Base-by-base conservation (phyloP, 345 rosid genomes). In the Gossypium rotundifolium region DNA sequence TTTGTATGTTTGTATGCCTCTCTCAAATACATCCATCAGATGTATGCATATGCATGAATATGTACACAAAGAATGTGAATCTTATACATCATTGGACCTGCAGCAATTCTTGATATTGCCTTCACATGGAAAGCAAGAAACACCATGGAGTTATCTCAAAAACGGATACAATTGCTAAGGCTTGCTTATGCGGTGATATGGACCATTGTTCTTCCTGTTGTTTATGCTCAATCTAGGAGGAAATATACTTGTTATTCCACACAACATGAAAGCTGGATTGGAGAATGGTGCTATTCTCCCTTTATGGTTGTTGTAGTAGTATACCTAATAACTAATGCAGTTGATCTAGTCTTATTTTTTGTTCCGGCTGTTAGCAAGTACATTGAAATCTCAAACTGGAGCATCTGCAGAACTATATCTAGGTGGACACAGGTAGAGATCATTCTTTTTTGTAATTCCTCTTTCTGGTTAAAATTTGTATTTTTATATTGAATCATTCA, bases 381-480 rank as follows among this genome's bases (percentile, higher is more conserved):
- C 83, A 85, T 94, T 68, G 97, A 94, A 82, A 85, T 83, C 79
- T 92, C 98, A 70, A 85, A 92, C 75, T 90, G 72, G 68, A 76
- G 80, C 80, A 77, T 91, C n/a, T 89, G 86, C 84, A 85, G 65
- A 81, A 65, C 77, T 23, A 75, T 92, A 46, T 80, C 88, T 55
- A 86, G 95, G 93, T 94, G 98, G 97, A 84, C 85, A 75, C 86
- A 89, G 97, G 98, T 94, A 91, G 14, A 68, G 12, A 46, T 54
- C 18, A n/a, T 69, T 55, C 18, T 23, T 61, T 20, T 33, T 71
- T 71, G 18, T n/a, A 54, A 66, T 55, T 44, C 25, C 40, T 54
- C 17, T 68, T 52, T 40, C 29, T 7, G 17, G n/a, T n/a, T 11
- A 58, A 13, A 57, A 52, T 54, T 54, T 64, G 52, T 2, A 68